These are phyloP conservation scores for Aspergillus felis DNA, from an alignment of 2,329 filamentous ascomycete species.

Conservation along the genomic window DNA sequence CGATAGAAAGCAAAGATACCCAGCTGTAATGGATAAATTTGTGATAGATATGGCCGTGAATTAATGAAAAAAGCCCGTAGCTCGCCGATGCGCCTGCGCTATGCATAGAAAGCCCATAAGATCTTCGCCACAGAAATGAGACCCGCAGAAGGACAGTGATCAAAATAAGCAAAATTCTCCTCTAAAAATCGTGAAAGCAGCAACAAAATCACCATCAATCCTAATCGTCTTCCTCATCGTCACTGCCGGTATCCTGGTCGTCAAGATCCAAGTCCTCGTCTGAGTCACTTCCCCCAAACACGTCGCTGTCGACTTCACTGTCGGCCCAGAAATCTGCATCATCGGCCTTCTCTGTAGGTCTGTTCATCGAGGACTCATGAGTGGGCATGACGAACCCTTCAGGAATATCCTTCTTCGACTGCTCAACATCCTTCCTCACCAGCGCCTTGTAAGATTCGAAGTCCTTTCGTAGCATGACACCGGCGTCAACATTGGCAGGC, in stretches of 20 bases:
- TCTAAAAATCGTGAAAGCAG: neutral
- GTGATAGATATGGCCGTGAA: neutral
- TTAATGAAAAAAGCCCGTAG: neutral
- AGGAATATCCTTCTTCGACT: conserved; percentile 76
- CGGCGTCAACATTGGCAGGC: conserved; percentile 90
- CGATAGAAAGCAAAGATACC: neutral
- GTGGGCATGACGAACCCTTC: conserved; percentile 78
- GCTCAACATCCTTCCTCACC: conserved; percentile 66
- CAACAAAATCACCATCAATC: neutral
- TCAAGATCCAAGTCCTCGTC: conserved; percentile 46
- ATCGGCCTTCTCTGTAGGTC: conserved; percentile 62
- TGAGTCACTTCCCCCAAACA: conserved; percentile 71
- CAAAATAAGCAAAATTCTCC: neutral
- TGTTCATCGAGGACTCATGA: conserved; percentile 54
- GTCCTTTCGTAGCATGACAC: conserved; percentile 76
- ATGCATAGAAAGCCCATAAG: neutral
- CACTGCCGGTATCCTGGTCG: conserved; percentile 51
- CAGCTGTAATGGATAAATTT: neutral
- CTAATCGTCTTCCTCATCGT: conserved; percentile 44
- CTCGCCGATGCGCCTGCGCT: neutral
- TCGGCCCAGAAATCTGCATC: conserved; percentile 75
- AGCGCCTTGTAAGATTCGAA: conserved; percentile 64
- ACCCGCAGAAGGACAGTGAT: neutral
- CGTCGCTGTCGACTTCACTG: conserved; percentile 66
- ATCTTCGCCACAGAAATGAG: neutral